Conservation (phyloP, 2,329 filamentous ascomycete genomes). For the Xylaria multiplex region DNA sequence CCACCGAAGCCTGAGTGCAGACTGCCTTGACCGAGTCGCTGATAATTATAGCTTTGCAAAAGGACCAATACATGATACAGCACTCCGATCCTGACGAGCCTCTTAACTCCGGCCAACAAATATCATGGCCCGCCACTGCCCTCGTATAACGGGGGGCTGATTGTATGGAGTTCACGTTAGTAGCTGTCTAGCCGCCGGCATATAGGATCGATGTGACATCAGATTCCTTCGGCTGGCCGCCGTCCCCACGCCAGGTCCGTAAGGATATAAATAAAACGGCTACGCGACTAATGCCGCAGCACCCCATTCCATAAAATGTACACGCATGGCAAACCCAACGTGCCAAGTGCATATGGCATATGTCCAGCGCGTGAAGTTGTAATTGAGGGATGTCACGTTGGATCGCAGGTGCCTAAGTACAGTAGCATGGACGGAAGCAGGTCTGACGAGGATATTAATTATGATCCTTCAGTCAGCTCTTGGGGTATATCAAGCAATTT, state of each 20-base stretch:
- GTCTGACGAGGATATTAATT: background rate
- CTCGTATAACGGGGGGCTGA: background rate
- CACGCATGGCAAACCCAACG: background rate
- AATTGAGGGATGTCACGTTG: background rate
- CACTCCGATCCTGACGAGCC: background rate
- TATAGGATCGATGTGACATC: slow-evolving; percentile 4
- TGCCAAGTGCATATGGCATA: slow-evolving; percentile 4
- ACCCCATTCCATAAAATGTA: slow-evolving; percentile 3
- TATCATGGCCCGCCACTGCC: background rate
- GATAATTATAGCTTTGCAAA: background rate
- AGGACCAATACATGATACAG: background rate
- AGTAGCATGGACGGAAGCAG: slow-evolving; percentile 3
- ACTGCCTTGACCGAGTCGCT: no score
- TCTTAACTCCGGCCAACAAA: background rate
- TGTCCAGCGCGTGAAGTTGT: background rate
- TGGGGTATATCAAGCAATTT: background rate
- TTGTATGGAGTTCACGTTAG: background rate
- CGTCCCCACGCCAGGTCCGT: slow-evolving; percentile 3
- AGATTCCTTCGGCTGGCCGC: slow-evolving; percentile 2
- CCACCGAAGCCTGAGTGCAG: background rate
- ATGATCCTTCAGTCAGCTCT: background rate
- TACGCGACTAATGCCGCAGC: background rate
- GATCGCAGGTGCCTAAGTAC: background rate
- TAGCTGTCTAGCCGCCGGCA: background rate
- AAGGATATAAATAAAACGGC: slow-evolving; percentile 25